phyloP scores from a whole-genome alignment of 371 early-diverging fungal species.

The Saksenaea vasiformis region DNA sequence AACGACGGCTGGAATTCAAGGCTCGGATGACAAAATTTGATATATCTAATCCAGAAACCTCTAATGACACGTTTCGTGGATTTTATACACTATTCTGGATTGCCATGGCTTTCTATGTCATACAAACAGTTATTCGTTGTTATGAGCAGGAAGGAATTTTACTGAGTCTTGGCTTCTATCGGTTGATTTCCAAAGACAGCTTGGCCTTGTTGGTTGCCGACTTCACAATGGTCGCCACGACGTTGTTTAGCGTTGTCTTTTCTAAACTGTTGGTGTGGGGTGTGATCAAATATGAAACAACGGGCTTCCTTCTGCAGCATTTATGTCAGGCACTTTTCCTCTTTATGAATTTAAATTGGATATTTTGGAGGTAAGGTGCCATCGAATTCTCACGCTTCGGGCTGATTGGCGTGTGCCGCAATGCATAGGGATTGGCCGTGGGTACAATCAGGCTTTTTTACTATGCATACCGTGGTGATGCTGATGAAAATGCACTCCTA shows the following conservation, averaged over 20 bases:
- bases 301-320: constrained; percentile 70
- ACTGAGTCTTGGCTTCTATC: constrained; percentile 60
- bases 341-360: constrained; percentile 67
- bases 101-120: constrained; percentile 75
- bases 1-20: constrained; percentile 36
- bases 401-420: background rate
- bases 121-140: constrained; percentile 70
- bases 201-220: constrained; percentile 68
- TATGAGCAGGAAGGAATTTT: constrained; percentile 70
- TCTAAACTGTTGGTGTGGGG: constrained; percentile 61
- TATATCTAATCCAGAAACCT: constrained; percentile 42
- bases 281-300: constrained; percentile 53
- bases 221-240: constrained; percentile 64
- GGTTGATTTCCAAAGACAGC: constrained; percentile 70
- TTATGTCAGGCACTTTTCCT: constrained; percentile 68
- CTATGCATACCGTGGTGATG: constrained; percentile 88
- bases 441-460: constrained; percentile 89
- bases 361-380: constrained; percentile 57
- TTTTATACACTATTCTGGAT: constrained; percentile 94
- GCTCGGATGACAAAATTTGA: constrained; percentile 49
- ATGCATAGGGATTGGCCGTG: constrained; percentile 81
- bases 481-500: constrained; percentile 96
- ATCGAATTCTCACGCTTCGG: background rate
- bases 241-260: constrained; percentile 59
- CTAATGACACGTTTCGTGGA: constrained; percentile 72